Base-by-base conservation (phyloP, 2,329 filamentous ascomycete species). In the Aspergillus hortae region DNA sequence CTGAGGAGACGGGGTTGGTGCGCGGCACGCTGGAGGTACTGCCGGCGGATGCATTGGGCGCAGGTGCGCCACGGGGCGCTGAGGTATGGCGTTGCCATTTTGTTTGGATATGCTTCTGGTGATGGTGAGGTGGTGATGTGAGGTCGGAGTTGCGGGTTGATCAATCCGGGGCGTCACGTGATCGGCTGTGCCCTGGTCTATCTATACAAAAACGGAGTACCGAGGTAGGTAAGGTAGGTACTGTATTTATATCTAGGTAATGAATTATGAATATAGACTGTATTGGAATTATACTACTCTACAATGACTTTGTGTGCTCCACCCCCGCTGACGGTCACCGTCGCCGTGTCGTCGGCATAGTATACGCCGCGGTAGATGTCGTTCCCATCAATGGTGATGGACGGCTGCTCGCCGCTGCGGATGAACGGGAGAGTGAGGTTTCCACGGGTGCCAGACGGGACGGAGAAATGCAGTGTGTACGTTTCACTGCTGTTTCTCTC, bases 251-350 rank as follows among this genome's bases (percentile, higher is more conserved):
- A 19, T 30, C 27, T 10, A 30, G 7, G 27, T 11, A 33, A 32
- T 45, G 19, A 27, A 35, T 12, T 12, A 41, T 41, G 3, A 12
- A 23, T 44, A 43, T 21, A 2, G 17, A 25, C 4, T n/a, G 40
- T 42, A 23, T 42, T 14, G 11, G 17, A 6, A 6, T 6, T 6
- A 23, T 6, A 48, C 44, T 30, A 52, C n/a, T 49, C 32, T 17
- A 65, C 62, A 43, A 59, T 49, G 7, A 66, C 53, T 19, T 52
- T 53, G 43, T 65, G 58, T 44, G 54, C 57, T 11, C 64, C 64
- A 15, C 63, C 63, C 5, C 53, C 54, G 17, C 51, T 54, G 11
- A 63, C 53, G 11, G 51, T 32, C 32, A 66, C 36, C 15, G 52
- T 62, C 10, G 58, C 64, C 14, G 55, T 61, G n/a, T 46, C 36